Base-by-base conservation (phyloP, 768 basidiomycete species). In the Rhizopogon sp. region DNA sequence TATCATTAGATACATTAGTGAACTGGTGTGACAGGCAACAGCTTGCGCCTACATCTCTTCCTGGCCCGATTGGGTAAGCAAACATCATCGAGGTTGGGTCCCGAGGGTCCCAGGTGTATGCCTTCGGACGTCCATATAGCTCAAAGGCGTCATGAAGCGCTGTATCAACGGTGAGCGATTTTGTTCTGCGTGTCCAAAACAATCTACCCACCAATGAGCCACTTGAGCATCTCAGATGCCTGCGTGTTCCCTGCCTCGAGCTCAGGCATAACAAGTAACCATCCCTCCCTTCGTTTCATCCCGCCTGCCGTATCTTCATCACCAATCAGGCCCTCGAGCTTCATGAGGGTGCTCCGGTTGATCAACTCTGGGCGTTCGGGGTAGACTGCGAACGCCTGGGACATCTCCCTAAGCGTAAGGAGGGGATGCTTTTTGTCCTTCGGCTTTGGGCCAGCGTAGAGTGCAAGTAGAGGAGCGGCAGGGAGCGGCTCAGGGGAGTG, bases 341-440 rank as follows among this genome's bases (percentile, higher is more conserved):
- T 98, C 74, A 98, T 87, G 60, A 99, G 72, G 1, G 92, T 93
- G 59, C 93, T 94, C 62, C 84, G 77, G 58, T 79, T 87, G 70
- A 98, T 94, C 60, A 97, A 73, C 61, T 93, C 91, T 9, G 92
- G 90, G n/a, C 92, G 82, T 66, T 98, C 96, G 1, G 96, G 96
- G 67, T 94, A 99, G 8, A 99, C 92, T 3, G 92, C 91, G 65
- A 94, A 97, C 16, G 88, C 91, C 71, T 97, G 92, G 0, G 86
- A 82, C 51, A 94, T 77, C 41, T 82, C 72, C 33, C 71, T 76
- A 55, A 96, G 71, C 0, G 88, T 87, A 58, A 96, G 70, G 4
- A 93, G 64, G 0, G 90, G 70, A 60, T 79, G 84, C 72, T 83
- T 91, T 69, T 76, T 82, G 62, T 92, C 89, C 64, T 87, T 90